A percentile compares a stretch with the other conserved stretches of the same genome.
Conservation (phyloP, 495 filamentous ascomycete species). For the Terfezia boudieri region DNA sequence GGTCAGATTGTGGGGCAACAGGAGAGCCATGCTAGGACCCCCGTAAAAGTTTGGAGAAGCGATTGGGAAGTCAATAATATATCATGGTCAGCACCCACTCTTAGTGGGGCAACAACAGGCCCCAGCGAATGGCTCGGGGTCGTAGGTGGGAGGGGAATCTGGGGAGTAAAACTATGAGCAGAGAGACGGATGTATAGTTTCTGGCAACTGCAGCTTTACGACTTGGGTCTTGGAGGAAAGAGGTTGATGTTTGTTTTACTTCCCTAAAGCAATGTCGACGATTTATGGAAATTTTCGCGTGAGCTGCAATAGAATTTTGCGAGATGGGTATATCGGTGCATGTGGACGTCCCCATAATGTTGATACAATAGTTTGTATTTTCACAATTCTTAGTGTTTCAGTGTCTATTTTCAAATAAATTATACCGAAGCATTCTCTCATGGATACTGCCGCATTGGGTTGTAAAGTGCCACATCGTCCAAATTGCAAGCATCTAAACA, state of each 20-base stretch:
- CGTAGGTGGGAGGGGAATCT: constrained; percentile 71
- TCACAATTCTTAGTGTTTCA: not conserved
- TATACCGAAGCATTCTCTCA: not conserved
- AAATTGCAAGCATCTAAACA: too few relatives aligned
- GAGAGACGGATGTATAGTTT: not conserved
- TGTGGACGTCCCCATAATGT: not conserved
- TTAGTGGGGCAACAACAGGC: constrained; percentile 21
- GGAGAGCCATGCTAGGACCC: constrained; percentile 26
- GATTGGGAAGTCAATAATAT: constrained; percentile 93
- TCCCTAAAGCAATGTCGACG: not conserved
- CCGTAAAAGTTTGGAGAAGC: constrained; percentile 73
- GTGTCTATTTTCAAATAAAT: not conserved
- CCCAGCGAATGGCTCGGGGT: constrained; percentile 81
- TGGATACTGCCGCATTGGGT: too few relatives aligned
- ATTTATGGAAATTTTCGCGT: not conserved
- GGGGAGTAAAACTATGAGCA: constrained; percentile 53
- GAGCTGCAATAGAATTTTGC: not conserved
- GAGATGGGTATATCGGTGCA: not conserved
- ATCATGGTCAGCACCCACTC: constrained; percentile 74
- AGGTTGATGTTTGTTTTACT: not conserved
- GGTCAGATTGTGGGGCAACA: constrained; percentile 31
- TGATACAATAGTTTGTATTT: not conserved
- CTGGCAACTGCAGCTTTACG: not conserved
- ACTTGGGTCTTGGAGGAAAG: not conserved
- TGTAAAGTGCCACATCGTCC: too few relatives aligned